Conservation (phyloP, 192 early-diverging fungal species). For the Gonapodya sp. region DNA sequence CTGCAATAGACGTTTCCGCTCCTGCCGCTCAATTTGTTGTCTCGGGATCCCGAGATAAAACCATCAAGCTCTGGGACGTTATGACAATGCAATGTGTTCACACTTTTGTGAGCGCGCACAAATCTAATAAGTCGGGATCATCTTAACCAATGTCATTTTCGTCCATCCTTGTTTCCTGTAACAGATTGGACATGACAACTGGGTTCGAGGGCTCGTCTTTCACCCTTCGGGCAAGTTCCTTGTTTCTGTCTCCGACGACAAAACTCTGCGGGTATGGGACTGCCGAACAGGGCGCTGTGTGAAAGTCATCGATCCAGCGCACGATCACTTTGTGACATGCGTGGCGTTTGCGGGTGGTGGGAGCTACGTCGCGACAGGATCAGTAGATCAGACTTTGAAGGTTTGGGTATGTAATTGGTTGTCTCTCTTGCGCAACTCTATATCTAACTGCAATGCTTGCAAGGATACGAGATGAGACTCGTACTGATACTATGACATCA, state of each 20-base stretch:
- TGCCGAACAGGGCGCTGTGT: slow-evolving; percentile 68
- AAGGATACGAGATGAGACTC: not conserved
- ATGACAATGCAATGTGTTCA: slow-evolving; percentile 55
- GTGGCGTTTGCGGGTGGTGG: slow-evolving; percentile 57
- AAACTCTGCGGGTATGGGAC: slow-evolving; percentile 84
- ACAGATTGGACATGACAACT: slow-evolving; percentile 88
- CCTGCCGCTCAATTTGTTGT: slow-evolving; percentile 59
- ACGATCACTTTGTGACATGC: slow-evolving; percentile 81
- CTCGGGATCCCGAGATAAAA: slow-evolving; percentile 85
- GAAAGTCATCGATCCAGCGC: slow-evolving; percentile 68
- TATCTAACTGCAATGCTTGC: not conserved
- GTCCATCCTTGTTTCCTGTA: slow-evolving; percentile 11
- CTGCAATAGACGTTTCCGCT: slow-evolving; percentile 9
- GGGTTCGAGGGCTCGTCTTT: slow-evolving; percentile 77
- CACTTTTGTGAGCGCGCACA: slow-evolving; percentile 50
- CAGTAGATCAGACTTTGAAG: slow-evolving; percentile 67
- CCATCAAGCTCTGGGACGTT: slow-evolving; percentile 77
- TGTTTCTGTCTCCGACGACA: slow-evolving; percentile 81
- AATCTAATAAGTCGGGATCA: not conserved
- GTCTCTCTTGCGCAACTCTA: not conserved
- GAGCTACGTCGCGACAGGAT: slow-evolving; percentile 75
- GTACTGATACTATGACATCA: no score
- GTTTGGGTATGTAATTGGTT: slow-evolving; percentile 43
- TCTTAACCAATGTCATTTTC: slow-evolving; percentile 7
- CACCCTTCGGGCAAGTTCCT: slow-evolving; percentile 77